These are phyloP conservation scores for Heracleum sosnowskyi DNA, from an alignment of 129 eudicot genomes.

Conservation along the genomic window DNA sequence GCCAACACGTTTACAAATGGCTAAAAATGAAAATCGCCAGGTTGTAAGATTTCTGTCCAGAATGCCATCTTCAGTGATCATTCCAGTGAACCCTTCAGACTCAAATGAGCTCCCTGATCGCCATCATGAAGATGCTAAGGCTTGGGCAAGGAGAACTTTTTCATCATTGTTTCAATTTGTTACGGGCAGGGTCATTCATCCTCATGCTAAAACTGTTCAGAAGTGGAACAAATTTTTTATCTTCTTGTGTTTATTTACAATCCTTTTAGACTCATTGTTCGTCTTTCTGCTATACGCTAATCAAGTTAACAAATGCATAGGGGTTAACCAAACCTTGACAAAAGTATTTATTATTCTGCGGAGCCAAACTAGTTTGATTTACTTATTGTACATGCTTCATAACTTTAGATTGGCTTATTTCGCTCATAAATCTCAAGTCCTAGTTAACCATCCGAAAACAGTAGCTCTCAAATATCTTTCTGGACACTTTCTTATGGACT, in stretches of 20 bases:
- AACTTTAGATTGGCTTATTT: slow-evolving; percentile 66
- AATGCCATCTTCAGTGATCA: slow-evolving; percentile 45
- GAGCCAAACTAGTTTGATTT: slow-evolving; percentile 61
- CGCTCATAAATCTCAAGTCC: slow-evolving; percentile 71
- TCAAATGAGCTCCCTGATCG: slow-evolving; percentile 37
- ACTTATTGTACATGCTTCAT: slow-evolving; percentile 42
- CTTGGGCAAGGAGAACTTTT: slow-evolving; percentile 38
- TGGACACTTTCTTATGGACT: slow-evolving; percentile 56
- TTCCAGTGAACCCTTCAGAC: slow-evolving; percentile 32
- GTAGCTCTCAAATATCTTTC: slow-evolving; percentile 57
- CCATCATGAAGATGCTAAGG: slow-evolving; percentile 49
- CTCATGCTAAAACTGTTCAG: slow-evolving; percentile 59
- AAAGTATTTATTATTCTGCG: slow-evolving; percentile 50
- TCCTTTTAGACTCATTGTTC: slow-evolving; percentile 65
- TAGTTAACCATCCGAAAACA: slow-evolving; percentile 67
- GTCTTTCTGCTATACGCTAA: slow-evolving; percentile 40
- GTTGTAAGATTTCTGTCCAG: slow-evolving; percentile 19
- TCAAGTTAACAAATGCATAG: slow-evolving; percentile 62
- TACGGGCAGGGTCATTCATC: slow-evolving; percentile 56
- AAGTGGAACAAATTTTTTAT: slow-evolving; percentile 66
- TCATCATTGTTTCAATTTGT: slow-evolving; percentile 34
- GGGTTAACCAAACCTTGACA: slow-evolving; percentile 49
- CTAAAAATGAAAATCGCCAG: slow-evolving; percentile 23
- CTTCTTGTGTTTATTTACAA: slow-evolving; percentile 46
- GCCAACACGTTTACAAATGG: slow-evolving; percentile 13